These are phyloP conservation scores for Camelina neglecta DNA, from an alignment of 345 rosid genomes.

Conservation along the genomic window DNA sequence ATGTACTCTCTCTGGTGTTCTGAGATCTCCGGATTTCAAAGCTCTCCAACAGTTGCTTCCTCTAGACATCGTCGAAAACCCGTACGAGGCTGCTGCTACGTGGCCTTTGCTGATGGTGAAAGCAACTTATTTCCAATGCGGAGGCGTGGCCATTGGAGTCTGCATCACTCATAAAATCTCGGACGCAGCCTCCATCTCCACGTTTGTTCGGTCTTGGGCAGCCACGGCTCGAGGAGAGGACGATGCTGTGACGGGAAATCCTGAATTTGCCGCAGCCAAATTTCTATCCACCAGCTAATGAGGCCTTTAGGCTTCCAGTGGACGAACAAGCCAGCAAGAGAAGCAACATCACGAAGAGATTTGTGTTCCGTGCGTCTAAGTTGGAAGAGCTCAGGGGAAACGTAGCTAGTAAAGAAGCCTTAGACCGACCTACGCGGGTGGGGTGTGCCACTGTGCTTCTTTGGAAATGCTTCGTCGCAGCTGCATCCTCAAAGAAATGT, in stretches of 20 bases:
- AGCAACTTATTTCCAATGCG: conserved; percentile 46
- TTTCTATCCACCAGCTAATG: conserved; percentile 41
- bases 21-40: conserved; percentile 33
- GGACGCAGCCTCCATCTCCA: conserved; percentile 51
- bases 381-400: conserved; percentile 36
- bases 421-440: conserved; percentile 39
- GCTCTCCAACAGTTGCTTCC: conserved; percentile 38
- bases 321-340: background rate
- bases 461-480: conserved; percentile 32
- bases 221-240: conserved; percentile 31
- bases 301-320: background rate
- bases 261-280: conserved; percentile 14
- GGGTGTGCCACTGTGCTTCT: conserved; percentile 40
- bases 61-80: background rate
- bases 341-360: conserved; percentile 33
- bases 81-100: background rate
- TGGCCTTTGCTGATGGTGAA: conserved; percentile 32
- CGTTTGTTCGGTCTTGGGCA: conserved; percentile 38
- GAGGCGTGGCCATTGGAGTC: conserved; percentile 49
- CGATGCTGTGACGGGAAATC: background rate
- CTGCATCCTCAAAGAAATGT: background rate
- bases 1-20: conserved; percentile 39
- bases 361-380: conserved; percentile 29
- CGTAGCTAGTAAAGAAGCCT: conserved; percentile 5
- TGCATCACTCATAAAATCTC: conserved; percentile 53